These are phyloP conservation scores for Magnaporthiopsis incrustans DNA, from an alignment of 2,329 filamentous ascomycete species.

Conservation along the genomic window DNA sequence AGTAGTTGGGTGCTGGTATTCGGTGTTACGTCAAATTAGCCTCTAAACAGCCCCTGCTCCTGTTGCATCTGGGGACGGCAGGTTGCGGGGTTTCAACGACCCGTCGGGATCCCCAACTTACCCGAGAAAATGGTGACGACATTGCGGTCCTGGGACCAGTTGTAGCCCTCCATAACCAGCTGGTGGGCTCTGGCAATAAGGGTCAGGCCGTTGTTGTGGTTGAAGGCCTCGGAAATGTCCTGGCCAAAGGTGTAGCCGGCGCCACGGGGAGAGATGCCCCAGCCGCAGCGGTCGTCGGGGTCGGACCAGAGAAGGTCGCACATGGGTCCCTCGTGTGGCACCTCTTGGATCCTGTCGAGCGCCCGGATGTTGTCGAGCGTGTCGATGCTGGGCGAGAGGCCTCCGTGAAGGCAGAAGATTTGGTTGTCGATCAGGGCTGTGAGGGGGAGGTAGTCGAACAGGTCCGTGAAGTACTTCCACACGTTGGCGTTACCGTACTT, in stretches of 20 bases:
- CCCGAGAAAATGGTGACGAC: slow-evolving; percentile 98
- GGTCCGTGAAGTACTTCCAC: slow-evolving; percentile 98
- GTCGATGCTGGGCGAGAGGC: slow-evolving; percentile 91
- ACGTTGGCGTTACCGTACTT: slow-evolving; percentile 99
- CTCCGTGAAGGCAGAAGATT: slow-evolving; percentile 97
- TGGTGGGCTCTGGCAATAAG: slow-evolving; percentile 95
- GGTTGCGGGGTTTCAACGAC: not conserved
- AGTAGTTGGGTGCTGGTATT: slow-evolving; percentile 73
- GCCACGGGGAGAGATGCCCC: slow-evolving; percentile 91
- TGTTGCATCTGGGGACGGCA: not conserved
- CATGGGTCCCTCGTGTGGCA: slow-evolving; percentile 96
- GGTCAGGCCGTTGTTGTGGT: slow-evolving; percentile 96
- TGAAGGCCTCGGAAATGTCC: slow-evolving; percentile 97
- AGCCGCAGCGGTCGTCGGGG: slow-evolving; percentile 91
- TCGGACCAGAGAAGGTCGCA: slow-evolving; percentile 98
- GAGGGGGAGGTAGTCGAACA: slow-evolving; percentile 96
- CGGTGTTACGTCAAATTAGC: slow-evolving; percentile 17
- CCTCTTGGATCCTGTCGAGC: slow-evolving; percentile 94
- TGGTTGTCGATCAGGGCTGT: slow-evolving; percentile 98
- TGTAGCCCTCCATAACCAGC: slow-evolving; percentile 98
- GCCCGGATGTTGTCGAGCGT: slow-evolving; percentile 93
- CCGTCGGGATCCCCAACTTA: slow-evolving; percentile 26
- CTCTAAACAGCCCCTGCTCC: not conserved
- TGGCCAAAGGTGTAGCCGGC: slow-evolving; percentile 94
- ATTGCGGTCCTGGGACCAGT: slow-evolving; percentile 97